Evolutionary conservation across 2,329 filamentous ascomycete genomes (phyloP), one percentile per base, ranked within the genome.

Genomic region (Colletotrichum cereale): DNA sequence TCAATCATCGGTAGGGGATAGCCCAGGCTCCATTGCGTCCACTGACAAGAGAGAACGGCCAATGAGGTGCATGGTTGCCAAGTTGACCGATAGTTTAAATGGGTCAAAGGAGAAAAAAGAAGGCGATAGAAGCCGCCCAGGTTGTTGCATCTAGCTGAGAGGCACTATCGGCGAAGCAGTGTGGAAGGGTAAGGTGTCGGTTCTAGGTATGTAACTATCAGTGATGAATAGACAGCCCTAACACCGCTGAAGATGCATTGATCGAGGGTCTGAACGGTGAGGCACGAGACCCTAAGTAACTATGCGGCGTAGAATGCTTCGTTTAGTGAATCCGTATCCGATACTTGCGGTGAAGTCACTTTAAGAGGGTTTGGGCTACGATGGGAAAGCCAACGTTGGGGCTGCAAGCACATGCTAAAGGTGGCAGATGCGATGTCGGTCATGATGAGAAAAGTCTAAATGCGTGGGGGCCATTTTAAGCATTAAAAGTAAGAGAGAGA

Each of bases 81-180:
- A 64, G 52, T 60, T 64, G 66, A 55, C 66, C 53, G 65, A 26
- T 66, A 31, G 38, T 56, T 69, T 60, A 44, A 64, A 61, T 72
- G 69, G 69, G 69, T 62, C 65, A 10, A 63, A 18, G 3, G 21
- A 52, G 38, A 8, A 31, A 52, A 18, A 58, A 50, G 69, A 72
- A 72, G 69, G 65, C 66, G 53, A 69, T 64, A 61, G 69, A 72
- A 72, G 36, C 65, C 60, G 60, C 47, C 34, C 47, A 63, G 60
- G 55, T 61, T 67, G 38, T 50, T 60, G 34, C 26, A 34, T 61
- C 68, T 60, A 62, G 40, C 65, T 40, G 26, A 56, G 26, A 47
- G n/a, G 21, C 14, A 12, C 18, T 24, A 47, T 40, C 40, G 34
- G 21, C 64, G 53, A 62, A 57, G 47, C 31, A 53, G 42, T 55